Percentiles rank a stretch among this genome's conserved stretches.
These are phyloP conservation scores for Cladosporium sp. DNA, from an alignment of 2,329 filamentous ascomycete genomes.

Conservation along the genomic window DNA sequence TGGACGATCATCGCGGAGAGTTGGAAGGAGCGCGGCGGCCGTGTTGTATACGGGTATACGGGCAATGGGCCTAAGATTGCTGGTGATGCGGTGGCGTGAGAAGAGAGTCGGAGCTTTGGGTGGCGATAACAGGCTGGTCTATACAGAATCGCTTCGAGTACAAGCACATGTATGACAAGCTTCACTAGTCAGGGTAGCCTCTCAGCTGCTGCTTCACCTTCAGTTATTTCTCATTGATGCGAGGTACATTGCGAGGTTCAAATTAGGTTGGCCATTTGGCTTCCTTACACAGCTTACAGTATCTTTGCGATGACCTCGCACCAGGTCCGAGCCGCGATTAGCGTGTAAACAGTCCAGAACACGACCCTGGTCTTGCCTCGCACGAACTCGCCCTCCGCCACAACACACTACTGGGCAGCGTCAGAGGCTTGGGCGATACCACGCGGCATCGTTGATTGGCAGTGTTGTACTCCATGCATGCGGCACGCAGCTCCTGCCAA, in stretches of 20 bases:
- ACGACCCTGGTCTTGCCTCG: not conserved
- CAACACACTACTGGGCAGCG: constrained; percentile 5
- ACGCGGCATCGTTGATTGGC: constrained; percentile 3
- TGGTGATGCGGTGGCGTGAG: not conserved
- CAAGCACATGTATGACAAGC: not conserved
- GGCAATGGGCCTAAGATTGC: not conserved
- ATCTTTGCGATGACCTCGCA: not conserved
- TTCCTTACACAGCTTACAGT: too few relatives aligned
- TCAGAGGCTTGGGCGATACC: constrained; percentile 3
- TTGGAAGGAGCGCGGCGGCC: not conserved
- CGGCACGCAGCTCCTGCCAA: constrained; percentile 1
- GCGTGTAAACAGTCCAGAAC: not conserved
- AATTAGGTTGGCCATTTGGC: not conserved
- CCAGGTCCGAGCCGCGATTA: not conserved
- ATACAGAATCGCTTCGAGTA: not conserved
- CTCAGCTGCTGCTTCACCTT: not conserved
- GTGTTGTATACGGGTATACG: not conserved
- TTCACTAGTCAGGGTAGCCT: not conserved
- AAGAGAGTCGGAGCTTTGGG: not conserved
- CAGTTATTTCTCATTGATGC: not conserved
- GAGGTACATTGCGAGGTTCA: not conserved
- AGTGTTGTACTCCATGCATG: not conserved
- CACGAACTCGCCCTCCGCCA: not conserved
- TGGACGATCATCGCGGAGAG: not conserved
- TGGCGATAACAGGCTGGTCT: not conserved